A percentile compares a stretch with the other conserved stretches of the same genome.
phyloP scores from a whole-genome alignment of 1,284 basidiomycete species.

The Ganoderma boninense region DNA sequence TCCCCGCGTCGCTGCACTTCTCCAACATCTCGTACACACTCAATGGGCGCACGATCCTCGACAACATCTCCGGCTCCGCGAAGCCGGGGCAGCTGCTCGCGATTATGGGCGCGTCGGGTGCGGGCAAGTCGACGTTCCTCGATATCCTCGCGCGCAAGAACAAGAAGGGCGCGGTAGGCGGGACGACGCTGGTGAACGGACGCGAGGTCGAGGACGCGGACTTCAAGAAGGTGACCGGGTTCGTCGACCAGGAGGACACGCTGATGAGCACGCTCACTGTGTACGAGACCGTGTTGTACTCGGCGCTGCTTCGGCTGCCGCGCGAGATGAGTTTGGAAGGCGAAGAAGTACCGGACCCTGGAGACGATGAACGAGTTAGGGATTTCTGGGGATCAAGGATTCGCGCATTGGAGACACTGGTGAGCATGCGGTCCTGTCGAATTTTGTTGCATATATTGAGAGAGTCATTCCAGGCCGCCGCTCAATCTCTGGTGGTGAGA shows the following conservation, averaged over 20 bases:
- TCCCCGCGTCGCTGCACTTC: constrained; percentile 93
- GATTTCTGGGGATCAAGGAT: constrained; percentile 90
- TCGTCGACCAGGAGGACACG: constrained; percentile 98
- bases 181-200: constrained; percentile 88
- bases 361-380: constrained; percentile 98
- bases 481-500: constrained; percentile 96
- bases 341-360: constrained; percentile 92
- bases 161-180: constrained; percentile 83
- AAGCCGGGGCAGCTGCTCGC: constrained; percentile 92
- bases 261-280: constrained; percentile 96
- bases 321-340: constrained; percentile 94
- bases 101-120: constrained; percentile 96
- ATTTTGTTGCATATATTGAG: neutral
- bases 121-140: constrained; percentile 95
- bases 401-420: constrained; percentile 89
- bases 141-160: constrained; percentile 93
- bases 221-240: constrained; percentile 90
- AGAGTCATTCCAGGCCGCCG: constrained; percentile 60
- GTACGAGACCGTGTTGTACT: constrained; percentile 96
- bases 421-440: constrained; percentile 39
- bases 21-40: constrained; percentile 85
- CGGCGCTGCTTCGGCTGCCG: constrained; percentile 89
- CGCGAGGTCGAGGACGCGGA: constrained; percentile 77
- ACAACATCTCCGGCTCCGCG: constrained; percentile 83
- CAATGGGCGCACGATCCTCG: constrained; percentile 75